Evolutionary conservation across 2,329 filamentous ascomycete species (phyloP), one percentile per base, ranked within the genome.

Genomic region (Chaetoscypha palmicola): DNA sequence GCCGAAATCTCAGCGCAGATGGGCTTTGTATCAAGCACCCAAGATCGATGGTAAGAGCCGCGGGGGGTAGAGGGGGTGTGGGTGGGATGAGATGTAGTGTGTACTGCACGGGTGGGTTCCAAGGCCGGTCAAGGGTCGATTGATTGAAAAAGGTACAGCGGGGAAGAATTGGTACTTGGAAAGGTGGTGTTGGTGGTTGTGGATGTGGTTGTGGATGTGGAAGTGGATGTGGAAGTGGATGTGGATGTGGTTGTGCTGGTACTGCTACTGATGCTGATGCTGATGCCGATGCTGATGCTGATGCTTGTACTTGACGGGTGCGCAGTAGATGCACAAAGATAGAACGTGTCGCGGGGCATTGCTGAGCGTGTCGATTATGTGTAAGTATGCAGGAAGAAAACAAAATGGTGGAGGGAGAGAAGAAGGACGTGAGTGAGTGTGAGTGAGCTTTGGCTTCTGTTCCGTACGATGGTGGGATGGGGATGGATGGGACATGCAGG

Each of bases 321-420:
- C 55, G 55, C 55, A 57, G 53, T 54, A 49, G 42, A 47, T 53
- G 51, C 52, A 55, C 52, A 53, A 59, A 58, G 56, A 59, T 58
- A 59, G 57, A 56, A 58, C 47, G 47, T 49, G 47, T 56, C 49
- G 54, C 40, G 51, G 56, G 56, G 58, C 58, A 61, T 60, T 60
- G 56, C 55, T 58, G 55, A 51, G 44, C 41, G 43, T 49, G 33
- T 43, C 45, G 49, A 52, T 51, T 51, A 54, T 52, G 45, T 53
- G 46, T 51, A 54, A 51, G 45, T 53, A 45, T 45, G 40, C 44
- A 45, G 50, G 45, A 49, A 43, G 43, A 40, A 41, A 48, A n/a
- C n/a, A 39, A 43, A 26, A 43, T 24, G 23, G 23, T 43, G 48
- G 48, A 49, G 42, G 47, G 48, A 45, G 45, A 42, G 44, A 40